These are phyloP conservation scores for Somion occarium DNA, from an alignment of 1,284 basidiomycete species.

Conservation along the genomic window DNA sequence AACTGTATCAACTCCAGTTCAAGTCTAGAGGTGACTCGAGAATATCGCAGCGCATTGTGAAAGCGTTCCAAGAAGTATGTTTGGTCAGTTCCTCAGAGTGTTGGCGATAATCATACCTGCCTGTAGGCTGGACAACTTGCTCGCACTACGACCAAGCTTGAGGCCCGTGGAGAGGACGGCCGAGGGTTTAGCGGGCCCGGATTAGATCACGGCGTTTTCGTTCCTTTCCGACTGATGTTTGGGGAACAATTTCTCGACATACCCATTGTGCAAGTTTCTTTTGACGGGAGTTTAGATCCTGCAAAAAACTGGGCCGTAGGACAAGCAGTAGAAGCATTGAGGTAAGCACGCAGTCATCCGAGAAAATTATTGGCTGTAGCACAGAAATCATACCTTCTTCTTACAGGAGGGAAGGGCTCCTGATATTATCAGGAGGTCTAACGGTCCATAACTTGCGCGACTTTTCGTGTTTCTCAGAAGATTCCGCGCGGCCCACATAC, in stretches of 20 bases:
- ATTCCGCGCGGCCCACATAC: conserved; percentile 41
- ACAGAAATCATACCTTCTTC: conserved; percentile 1
- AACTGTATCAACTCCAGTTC: conserved; percentile 63
- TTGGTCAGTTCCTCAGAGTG: neutral
- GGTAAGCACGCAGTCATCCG: conserved; percentile 29
- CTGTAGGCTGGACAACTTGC: conserved; percentile 53
- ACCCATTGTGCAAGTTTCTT: conserved; percentile 68
- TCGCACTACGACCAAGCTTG: conserved; percentile 42
- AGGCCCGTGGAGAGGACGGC: conserved; percentile 63
- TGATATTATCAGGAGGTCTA: conserved; percentile 70
- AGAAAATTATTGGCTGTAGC: conserved; percentile 7
- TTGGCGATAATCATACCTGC: conserved; percentile 1
- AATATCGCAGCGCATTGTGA: conserved; percentile 54
- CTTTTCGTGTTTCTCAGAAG: conserved; percentile 44
- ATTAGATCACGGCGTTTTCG: conserved; percentile 69
- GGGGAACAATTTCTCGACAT: conserved; percentile 53
- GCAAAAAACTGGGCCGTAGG: conserved; percentile 64
- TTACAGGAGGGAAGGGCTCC: conserved; percentile 52
- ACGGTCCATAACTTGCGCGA: conserved; percentile 65
- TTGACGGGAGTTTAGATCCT: conserved; percentile 57
- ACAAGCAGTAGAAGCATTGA: conserved; percentile 52
- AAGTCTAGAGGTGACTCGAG: conserved; percentile 56
- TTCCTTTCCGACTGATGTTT: conserved; percentile 77
- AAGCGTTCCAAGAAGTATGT: conserved; percentile 51
- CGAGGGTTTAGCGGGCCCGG: conserved; percentile 59